phyloP scores from a whole-genome alignment of 2,329 filamentous ascomycete species.

The Diplodia corticola region DNA sequence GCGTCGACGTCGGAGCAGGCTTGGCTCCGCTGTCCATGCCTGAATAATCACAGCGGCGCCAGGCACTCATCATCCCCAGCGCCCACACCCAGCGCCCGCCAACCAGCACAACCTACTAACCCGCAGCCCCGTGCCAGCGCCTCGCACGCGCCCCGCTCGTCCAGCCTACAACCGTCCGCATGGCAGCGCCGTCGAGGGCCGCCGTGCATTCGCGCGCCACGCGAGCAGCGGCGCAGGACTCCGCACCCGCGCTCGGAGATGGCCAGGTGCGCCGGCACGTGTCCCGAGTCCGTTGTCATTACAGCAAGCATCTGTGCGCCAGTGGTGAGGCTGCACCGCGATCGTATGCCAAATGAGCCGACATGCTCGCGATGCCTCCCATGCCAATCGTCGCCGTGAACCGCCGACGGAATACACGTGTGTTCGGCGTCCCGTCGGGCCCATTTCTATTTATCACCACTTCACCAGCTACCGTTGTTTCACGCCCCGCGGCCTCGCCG shows the following conservation, averaged over 20 bases:
- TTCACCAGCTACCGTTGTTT: not conserved
- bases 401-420: not conserved
- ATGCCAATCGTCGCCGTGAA: constrained; percentile 7
- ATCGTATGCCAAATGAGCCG: constrained; percentile 8
- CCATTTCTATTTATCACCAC: constrained; percentile 1
- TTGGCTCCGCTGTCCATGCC: constrained; percentile 7
- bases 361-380: not conserved
- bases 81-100: not conserved
- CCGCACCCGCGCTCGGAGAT: not conserved
- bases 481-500: constrained; percentile 1
- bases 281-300: constrained; percentile 1
- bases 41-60: constrained; percentile 12
- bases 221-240: not conserved
- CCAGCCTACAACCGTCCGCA: not conserved
- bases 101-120: not conserved
- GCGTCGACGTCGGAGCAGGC: constrained; percentile 15
- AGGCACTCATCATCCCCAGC: not conserved
- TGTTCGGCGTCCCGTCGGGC: not conserved
- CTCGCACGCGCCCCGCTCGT: not conserved
- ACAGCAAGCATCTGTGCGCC: constrained; percentile 5
- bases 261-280: not conserved
- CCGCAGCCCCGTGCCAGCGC: constrained; percentile 1
- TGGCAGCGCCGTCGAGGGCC: not conserved
- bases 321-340: constrained; percentile 12
- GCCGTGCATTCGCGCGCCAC: not conserved